Evolutionary conservation across 371 early-diverging fungal genomes (phyloP), one percentile per base, ranked within the genome.

Genomic region (Dichotomocladium elegans): DNA sequence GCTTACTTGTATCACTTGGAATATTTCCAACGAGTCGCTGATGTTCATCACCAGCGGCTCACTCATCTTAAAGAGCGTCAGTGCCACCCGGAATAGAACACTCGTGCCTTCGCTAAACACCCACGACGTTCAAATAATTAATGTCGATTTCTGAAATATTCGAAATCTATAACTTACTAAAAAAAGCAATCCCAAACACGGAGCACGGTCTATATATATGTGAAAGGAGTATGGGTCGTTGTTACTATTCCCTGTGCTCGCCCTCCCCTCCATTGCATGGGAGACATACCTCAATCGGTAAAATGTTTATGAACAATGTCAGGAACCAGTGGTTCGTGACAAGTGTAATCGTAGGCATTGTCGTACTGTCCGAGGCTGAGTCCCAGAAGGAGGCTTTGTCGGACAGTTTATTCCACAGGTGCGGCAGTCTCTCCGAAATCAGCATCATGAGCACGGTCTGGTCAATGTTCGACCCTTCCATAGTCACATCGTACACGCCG

Each of bases 321-420:
- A 91, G 64, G 61, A 92, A 90, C 94, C 94, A 93, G 52, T 85
- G 91, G 52, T 89, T 90, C 2, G 90, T 90, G 1, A 89, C 86
- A 54, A 89, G 69, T 5, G 83, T 82, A 34, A 89, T 74, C 7
- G 86, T 81, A 4, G 88, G 86, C 70, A 88, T 74, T 0, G 67
- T 55, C 5, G 50, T 59, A 8, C 73, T 70, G 33, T 82, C 80
- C 1, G 69, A 68, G 24, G 72, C 76, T 21, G 64, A 70, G 40
- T 79, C 81, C 57, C 72, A 68, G 37, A 76, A 74, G 2, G 57
- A 50, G 14, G 60, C 67, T 37, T 70, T 77, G n/a, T 54, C 62
- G 17, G 66, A 63, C 53, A 80, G 56, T 29, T 68, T 74, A 33
- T 59, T 49, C 80, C 79, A 83, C 6, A 80, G 55, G 0, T 62